These are phyloP conservation scores for Suhomyces terraborum DNA, from an alignment of 1,139 yeast genomes.

Conservation along the genomic window DNA sequence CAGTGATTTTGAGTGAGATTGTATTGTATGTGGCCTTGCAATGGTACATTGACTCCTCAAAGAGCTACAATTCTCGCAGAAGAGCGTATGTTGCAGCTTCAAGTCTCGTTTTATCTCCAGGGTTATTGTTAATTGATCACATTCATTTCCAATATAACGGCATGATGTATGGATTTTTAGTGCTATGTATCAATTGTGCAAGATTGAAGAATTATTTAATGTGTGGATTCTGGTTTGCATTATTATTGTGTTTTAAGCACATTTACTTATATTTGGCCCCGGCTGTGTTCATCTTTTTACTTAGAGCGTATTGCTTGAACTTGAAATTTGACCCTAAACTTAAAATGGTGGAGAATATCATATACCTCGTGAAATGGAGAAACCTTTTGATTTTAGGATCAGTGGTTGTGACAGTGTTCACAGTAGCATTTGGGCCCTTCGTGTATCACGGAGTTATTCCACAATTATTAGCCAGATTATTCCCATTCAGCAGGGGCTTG, in stretches of 20 bases:
- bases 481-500: slow-evolving; percentile 92
- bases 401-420: slow-evolving; percentile 65
- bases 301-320: slow-evolving; percentile 68
- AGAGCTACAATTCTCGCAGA: slow-evolving; percentile 26
- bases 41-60: slow-evolving; percentile 62
- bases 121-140: slow-evolving; percentile 83
- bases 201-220: slow-evolving; percentile 55
- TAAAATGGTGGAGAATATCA: slow-evolving; percentile 32
- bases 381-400: slow-evolving; percentile 62
- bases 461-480: slow-evolving; percentile 66
- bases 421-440: slow-evolving; percentile 81
- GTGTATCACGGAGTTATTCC: slow-evolving; percentile 63
- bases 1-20: slow-evolving; percentile 79
- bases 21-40: slow-evolving; percentile 71
- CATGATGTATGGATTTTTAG: slow-evolving; percentile 81
- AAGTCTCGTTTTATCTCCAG: slow-evolving; percentile 86
- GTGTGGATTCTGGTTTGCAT: slow-evolving; percentile 75
- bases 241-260: slow-evolving; percentile 88
- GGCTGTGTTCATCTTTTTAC: slow-evolving; percentile 78
- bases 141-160: slow-evolving; percentile 96
- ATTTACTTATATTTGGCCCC: slow-evolving; percentile 93
- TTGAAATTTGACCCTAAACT: slow-evolving; percentile 35
- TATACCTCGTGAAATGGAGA: slow-evolving; percentile 56
- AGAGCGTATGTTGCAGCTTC: slow-evolving; percentile 77
- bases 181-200: slow-evolving; percentile 74